phyloP scores from a whole-genome alignment of 225 moss, liverwort and hornwort species.

The Anthoceros angustus region DNA sequence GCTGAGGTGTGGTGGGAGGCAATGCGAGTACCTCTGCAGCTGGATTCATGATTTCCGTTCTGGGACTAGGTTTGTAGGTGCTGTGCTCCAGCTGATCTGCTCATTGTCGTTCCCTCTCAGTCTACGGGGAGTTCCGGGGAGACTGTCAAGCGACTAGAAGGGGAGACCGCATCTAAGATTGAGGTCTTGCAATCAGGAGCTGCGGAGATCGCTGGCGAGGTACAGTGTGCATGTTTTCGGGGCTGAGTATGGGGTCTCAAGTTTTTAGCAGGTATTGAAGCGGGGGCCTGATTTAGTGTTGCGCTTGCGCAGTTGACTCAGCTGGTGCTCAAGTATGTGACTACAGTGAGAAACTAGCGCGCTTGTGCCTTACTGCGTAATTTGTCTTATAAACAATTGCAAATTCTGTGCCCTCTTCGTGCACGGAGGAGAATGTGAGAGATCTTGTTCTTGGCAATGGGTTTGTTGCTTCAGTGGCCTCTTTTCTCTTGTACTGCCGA shows the following conservation, averaged over 20 bases:
- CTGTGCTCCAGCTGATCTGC: background rate
- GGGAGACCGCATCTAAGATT: background rate
- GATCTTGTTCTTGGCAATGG: too few species aligned
- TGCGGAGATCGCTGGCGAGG: background rate
- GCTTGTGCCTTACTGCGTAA: too few species aligned
- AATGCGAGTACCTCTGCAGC: too few species aligned
- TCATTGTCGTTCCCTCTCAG: background rate
- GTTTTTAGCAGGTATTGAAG: background rate
- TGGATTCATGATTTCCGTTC: background rate
- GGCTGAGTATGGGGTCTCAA: background rate
- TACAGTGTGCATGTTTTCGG: background rate
- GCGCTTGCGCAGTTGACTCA: background rate
- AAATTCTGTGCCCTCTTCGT: too few species aligned
- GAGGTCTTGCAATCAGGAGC: background rate
- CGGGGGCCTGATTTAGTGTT: background rate
- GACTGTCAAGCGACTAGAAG: background rate
- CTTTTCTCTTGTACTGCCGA: too few species aligned
- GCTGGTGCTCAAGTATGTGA: background rate
- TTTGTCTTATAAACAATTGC: too few species aligned
- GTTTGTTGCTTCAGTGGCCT: too few species aligned
- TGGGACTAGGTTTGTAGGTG: background rate
- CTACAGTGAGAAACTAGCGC: background rate
- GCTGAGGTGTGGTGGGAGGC: slow-evolving; percentile 13
- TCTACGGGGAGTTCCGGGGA: slow-evolving; percentile 4
- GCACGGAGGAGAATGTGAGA: too few species aligned